A percentile compares a stretch with the other conserved stretches of the same genome.
Evolutionary conservation across 1,284 basidiomycete genomes (phyloP).

Genomic region (Apiotrichum akiyoshidainum): DNA sequence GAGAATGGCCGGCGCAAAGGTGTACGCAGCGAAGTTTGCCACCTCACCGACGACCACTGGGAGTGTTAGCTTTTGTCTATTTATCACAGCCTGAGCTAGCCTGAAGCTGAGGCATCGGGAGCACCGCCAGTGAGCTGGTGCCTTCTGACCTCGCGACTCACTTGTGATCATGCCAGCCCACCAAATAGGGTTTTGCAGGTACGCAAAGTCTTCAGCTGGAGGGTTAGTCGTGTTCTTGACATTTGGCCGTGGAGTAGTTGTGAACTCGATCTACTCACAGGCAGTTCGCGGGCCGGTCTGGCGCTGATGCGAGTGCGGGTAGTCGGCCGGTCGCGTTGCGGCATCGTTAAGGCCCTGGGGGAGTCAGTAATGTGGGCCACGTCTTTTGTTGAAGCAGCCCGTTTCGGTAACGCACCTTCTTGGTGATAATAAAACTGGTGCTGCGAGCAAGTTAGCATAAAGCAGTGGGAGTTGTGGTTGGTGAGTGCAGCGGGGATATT

Average conservation of each 20-base stretch:
- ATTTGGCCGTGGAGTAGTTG: slow-evolving; percentile 47
- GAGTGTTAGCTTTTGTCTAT: slow-evolving; percentile 55
- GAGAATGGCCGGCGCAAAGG: slow-evolving; percentile 94
- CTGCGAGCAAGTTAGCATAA: slow-evolving; percentile 16
- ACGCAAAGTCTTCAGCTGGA: slow-evolving; percentile 73
- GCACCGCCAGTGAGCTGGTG: neutral
- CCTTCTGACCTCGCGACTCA: slow-evolving; percentile 54
- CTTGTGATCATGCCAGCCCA: slow-evolving; percentile 94
- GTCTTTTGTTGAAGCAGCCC: neutral
- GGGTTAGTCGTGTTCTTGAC: neutral
- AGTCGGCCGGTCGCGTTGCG: slow-evolving; percentile 59
- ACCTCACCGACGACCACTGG: slow-evolving; percentile 55
- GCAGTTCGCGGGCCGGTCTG: slow-evolving; percentile 57
- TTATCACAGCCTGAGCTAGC: slow-evolving; percentile 51
- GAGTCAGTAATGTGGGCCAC: slow-evolving; percentile 6
- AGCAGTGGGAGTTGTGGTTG: neutral
- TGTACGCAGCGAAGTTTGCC: slow-evolving; percentile 98
- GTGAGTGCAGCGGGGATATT: neutral
- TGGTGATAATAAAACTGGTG: slow-evolving; percentile 91
- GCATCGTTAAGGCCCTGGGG: slow-evolving; percentile 77
- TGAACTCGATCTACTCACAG: slow-evolving; percentile 57
- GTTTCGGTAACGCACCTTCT: slow-evolving; percentile 65
- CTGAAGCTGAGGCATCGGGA: slow-evolving; percentile 57
- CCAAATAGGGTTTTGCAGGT: slow-evolving; percentile 93
- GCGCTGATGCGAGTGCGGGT: slow-evolving; percentile 64